phyloP scores from a whole-genome alignment of 2,329 filamentous ascomycete species.

The Lecanoromycetidae sp. region DNA sequence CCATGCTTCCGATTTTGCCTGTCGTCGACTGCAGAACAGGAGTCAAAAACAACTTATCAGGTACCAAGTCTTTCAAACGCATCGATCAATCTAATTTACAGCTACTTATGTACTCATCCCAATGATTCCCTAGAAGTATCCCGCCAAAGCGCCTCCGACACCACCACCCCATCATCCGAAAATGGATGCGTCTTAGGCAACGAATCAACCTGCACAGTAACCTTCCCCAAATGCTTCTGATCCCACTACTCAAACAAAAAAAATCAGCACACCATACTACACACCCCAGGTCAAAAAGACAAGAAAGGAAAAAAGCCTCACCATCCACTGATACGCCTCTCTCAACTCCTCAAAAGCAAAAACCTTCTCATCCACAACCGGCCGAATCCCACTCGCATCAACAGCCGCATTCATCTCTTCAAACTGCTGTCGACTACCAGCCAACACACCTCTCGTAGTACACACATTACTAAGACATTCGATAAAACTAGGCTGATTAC shows the following conservation, averaged over 20 bases:
- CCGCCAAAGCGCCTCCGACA: not conserved
- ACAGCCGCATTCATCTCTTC: constrained; percentile 48
- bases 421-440: constrained; percentile 44
- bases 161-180: too few species aligned
- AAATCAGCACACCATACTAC: not conserved
- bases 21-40: too few species aligned
- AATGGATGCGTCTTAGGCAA: not conserved
- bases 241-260: constrained; percentile 24
- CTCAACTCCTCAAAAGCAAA: constrained; percentile 41
- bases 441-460: constrained; percentile 45
- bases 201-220: constrained; percentile 36
- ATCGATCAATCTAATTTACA: not conserved
- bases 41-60: too few species aligned
- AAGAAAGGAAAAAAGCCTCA: too few species aligned
- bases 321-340: constrained; percentile 44
- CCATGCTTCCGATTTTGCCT: too few species aligned
- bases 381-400: constrained; percentile 46
- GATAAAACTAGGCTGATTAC: constrained; percentile 38
- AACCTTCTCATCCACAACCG: constrained; percentile 45
- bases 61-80: too few species aligned
- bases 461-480: constrained; percentile 39
- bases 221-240: constrained; percentile 45
- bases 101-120: not conserved
- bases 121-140: not conserved
- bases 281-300: not conserved